Base-by-base conservation (phyloP, 202 grass and related monocot genomes). In the Elaeis oleifera region DNA sequence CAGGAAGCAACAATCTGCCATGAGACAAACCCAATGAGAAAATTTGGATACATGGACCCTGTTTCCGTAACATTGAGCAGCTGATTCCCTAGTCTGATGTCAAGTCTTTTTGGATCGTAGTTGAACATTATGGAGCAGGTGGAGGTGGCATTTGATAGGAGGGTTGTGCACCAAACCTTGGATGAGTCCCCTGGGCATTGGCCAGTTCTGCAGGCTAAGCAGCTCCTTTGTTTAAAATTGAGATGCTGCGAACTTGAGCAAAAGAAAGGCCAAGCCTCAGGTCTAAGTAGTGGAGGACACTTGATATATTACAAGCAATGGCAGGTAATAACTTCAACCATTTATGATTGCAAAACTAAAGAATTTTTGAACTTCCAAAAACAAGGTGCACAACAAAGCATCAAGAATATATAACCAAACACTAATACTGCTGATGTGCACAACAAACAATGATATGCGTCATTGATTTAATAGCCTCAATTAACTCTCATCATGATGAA, bases 1-100 rank as follows among this genome's bases (percentile, higher is more conserved):
- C 65, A 74, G 48, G 66, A 71, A 67, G 71, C 65, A 20, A 81
- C 69, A 23, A 68, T 86, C 74, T 49, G 69, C 23, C 65, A 71
- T 5, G 71, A 72, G 22, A 92, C 88, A 3, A 87, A 76, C 53
- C 80, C 83, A 6, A 84, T 81, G 80, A 83, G 83, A 20, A 87
- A 80, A 1, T 59, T 31, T 6, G 61, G 69, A 3, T 87, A 87
- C 64, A 91, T 84, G 58, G 83, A 91, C 71, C 88, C 88, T 14
- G 21, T 83, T 3, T 81, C 74, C 71, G 79, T 26, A 48, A 57
- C 23, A 84, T 80, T 5, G 83, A 83, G 51, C 76, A 91, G 59
- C 77, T 91, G 18, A 91, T 83, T 23, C 57, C 67, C 2, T 65
- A 91, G 58, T 91, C 71, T 0, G 88, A 91, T 23, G 77, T 76